Base-by-base conservation (phyloP, 495 filamentous ascomycete genomes). In the Letharia lupina region DNA sequence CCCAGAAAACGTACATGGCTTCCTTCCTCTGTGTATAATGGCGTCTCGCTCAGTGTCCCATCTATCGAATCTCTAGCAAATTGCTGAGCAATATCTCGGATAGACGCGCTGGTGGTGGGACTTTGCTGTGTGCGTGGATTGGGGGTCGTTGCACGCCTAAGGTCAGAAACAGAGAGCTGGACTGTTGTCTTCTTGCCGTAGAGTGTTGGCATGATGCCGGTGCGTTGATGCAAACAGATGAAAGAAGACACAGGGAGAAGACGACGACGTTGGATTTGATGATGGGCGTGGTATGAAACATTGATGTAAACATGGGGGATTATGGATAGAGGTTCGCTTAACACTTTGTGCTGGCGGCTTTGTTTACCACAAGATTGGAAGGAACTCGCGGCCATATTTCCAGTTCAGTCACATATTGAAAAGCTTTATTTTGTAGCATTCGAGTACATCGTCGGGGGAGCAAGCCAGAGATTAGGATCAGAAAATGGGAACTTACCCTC, bases 121-220 rank as follows among this genome's bases (percentile, higher is more conserved):
- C 45, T 54, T 54, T 60, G 63, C 8, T 50, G 37, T 9, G 18
- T 39, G 10, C 41, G n/a, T 20, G 65, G 37, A 47, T 44, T 33
- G 20, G 28, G 62, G 47, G 57, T 72, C 41, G 44, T 45, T 41
- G 61, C 60, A 12, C 68, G 69, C 6, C 62, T 31, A 2, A 76
- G 59, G 40, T 75, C 64, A 4, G 71, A 59, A 58, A 73, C 60
- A 35, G 68, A 67, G 4, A 75, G 71, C 31, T 66, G 64, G 9
- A 71, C 65, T 16, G 68, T 67, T 20, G 70, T 41, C 13, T 64
- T 65, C 15, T 56, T 23, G 47, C 63, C 62, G 47, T 66, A 61
- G 47, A 70, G 72, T 3, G 62, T 75, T 61, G 74, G 74, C 74
- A 76, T 76, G 18, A 23, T 69, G 40, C 40, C 28, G 35, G 13